A percentile compares a stretch with the other conserved stretches of the same genome.
phyloP scores from a whole-genome alignment of 257 asterid genomes.

The Plectranthus barbatus region DNA sequence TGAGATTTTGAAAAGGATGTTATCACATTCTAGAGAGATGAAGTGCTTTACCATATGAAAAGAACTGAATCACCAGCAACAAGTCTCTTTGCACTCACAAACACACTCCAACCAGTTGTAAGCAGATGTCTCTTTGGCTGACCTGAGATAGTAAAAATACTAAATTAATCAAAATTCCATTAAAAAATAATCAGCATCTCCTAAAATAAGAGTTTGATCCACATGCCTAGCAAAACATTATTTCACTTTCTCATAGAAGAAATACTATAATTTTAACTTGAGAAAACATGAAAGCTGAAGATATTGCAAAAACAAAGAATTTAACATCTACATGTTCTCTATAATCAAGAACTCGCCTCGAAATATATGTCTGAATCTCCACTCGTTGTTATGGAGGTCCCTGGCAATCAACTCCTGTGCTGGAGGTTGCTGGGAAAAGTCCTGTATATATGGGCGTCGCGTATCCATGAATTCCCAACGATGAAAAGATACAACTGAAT shows the following conservation, averaged over 20 bases:
- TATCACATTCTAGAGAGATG: background rate
- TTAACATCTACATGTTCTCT: too few species aligned
- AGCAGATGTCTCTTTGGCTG: slow-evolving; percentile 89
- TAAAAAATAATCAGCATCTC: too few species aligned
- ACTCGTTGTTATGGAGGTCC: slow-evolving; percentile 75
- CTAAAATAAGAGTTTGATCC: too few species aligned
- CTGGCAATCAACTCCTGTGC: slow-evolving; percentile 76
- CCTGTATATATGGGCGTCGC: slow-evolving; percentile 31
- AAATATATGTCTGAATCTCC: slow-evolving; percentile 82
- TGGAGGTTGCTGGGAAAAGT: slow-evolving; percentile 71
- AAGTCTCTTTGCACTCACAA: slow-evolving; percentile 77
- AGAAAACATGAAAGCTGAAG: too few species aligned
- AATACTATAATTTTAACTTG: background rate
- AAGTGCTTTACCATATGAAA: slow-evolving; percentile 58
- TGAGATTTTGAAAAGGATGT: too few species aligned
- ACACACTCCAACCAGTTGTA: slow-evolving; percentile 82
- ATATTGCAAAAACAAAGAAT: too few species aligned
- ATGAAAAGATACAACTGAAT: background rate
- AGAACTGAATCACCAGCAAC: slow-evolving; percentile 83
- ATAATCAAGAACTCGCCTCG: slow-evolving; percentile 53
- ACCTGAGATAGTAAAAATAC: slow-evolving; percentile 36
- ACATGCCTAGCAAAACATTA: too few species aligned
- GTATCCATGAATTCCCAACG: slow-evolving; percentile 7
- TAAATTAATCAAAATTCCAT: too few species aligned
- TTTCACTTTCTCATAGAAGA: too few species aligned